phyloP scores from a whole-genome alignment of 2,329 filamentous ascomycete species.

The Sclerotinia sclerotiorum region DNA sequence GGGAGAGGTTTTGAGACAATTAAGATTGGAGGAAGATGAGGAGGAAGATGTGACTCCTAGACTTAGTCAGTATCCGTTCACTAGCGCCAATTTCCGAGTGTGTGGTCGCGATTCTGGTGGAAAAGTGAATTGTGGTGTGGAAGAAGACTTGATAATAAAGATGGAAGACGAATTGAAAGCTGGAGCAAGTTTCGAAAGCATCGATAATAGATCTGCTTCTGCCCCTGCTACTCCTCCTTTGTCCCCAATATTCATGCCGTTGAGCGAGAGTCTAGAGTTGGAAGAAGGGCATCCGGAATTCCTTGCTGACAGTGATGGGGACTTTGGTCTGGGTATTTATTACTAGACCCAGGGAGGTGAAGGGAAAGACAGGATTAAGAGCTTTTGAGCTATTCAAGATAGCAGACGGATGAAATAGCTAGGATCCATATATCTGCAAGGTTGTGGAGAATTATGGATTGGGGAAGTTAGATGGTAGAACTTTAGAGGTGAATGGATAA shows the following conservation, averaged over 20 bases:
- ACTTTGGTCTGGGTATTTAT: not conserved
- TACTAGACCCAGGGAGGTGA: not conserved
- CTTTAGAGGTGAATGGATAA: not conserved
- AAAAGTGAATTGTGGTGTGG: constrained; percentile 42
- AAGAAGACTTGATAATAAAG: constrained; percentile 37
- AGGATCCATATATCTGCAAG: not conserved
- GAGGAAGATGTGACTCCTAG: not conserved
- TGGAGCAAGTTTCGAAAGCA: not conserved
- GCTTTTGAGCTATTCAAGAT: not conserved
- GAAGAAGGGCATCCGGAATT: not conserved
- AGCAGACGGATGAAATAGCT: too few species aligned
- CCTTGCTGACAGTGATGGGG: not conserved
- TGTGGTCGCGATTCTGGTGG: constrained; percentile 36
- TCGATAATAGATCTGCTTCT: not conserved
- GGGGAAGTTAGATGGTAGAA: not conserved
- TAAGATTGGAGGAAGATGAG: constrained; percentile 7
- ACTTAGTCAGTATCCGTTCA: not conserved
- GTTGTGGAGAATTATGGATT: not conserved
- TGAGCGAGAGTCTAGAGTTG: not conserved
- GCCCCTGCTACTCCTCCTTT: not conserved
- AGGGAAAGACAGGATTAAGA: not conserved
- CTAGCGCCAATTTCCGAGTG: not conserved
- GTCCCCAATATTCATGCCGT: not conserved
- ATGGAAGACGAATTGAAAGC: constrained; percentile 33
- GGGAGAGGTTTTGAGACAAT: not conserved